Conservation (phyloP, 2,329 filamentous ascomycete species). For the Fusarium chaquense region DNA sequence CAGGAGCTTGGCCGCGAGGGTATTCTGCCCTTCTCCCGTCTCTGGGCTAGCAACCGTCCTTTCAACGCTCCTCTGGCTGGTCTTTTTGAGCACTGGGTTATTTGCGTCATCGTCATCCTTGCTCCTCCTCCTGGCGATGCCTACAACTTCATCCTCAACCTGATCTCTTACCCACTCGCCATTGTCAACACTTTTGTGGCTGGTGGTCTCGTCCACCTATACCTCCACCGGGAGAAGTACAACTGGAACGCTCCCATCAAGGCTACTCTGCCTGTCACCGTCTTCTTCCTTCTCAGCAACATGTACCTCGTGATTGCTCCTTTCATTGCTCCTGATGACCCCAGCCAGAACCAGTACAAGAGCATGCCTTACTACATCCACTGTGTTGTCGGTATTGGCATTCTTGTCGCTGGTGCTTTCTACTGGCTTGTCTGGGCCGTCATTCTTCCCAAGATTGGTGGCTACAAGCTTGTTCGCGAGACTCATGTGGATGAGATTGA, state of each 20-base stretch:
- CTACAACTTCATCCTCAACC: conserved; percentile 72
- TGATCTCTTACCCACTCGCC: conserved; percentile 74
- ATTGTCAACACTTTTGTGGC: conserved; percentile 68
- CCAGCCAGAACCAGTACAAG: conserved; percentile 64
- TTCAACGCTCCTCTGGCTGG: conserved; percentile 72
- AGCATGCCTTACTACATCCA: conserved; percentile 68
- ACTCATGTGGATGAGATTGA: conserved; percentile 67
- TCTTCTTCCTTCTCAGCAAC: conserved; percentile 72
- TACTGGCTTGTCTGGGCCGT: conserved; percentile 70
- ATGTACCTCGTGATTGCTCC: conserved; percentile 71
- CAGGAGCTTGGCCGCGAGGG: conserved; percentile 76
- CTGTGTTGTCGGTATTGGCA: conserved; percentile 67
- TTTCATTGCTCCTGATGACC: conserved; percentile 64
- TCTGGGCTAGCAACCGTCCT: conserved; percentile 74
- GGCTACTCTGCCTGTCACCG: conserved; percentile 64
- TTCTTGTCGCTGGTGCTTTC: conserved; percentile 64
- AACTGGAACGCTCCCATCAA: conserved; percentile 67
- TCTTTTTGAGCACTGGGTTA: conserved; percentile 72
- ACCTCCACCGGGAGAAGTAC: conserved; percentile 60
- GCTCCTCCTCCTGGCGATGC: conserved; percentile 75
- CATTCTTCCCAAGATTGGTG: conserved; percentile 63
- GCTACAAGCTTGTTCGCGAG: conserved; percentile 68
- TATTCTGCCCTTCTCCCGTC: conserved; percentile 70
- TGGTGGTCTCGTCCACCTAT: conserved; percentile 65
- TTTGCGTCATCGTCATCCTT: conserved; percentile 74